Evolutionary conservation across 352 stramenopile species (phyloP).

Genomic region (Pythium utonaiense): DNA sequence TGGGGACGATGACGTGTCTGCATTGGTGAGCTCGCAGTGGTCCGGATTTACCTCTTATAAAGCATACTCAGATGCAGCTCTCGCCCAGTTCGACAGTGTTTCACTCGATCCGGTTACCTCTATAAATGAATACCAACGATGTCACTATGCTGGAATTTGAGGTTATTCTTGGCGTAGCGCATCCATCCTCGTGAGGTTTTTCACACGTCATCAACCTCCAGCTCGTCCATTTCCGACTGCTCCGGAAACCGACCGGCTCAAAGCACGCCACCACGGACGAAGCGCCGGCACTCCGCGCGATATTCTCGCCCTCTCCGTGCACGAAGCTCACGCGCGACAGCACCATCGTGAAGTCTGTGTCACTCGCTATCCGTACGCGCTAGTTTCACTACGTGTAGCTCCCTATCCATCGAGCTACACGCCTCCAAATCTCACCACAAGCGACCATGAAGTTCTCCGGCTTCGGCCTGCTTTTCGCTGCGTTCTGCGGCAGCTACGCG

Average conservation of each 20-base stretch:
- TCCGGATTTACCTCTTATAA: constrained; percentile 7
- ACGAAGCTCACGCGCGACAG: background rate
- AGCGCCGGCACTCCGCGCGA: background rate
- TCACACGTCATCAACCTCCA: background rate
- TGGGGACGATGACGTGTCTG: constrained; percentile 14
- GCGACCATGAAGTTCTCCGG: constrained; percentile 5
- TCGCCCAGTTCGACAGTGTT: too few species aligned
- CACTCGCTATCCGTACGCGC: background rate
- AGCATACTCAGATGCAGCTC: background rate
- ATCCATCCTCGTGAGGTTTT: background rate
- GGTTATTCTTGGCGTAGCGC: background rate
- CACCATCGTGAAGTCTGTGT: background rate
- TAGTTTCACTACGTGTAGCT: background rate
- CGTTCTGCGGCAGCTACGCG: constrained; percentile 6
- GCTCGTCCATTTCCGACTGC: background rate
- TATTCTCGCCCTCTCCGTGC: background rate
- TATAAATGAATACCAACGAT: background rate
- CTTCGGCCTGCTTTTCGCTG: background rate
- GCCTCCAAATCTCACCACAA: background rate
- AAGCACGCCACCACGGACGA: background rate
- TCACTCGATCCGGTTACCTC: background rate
- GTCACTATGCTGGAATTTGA: constrained; percentile 8
- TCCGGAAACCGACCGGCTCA: constrained; percentile 2
- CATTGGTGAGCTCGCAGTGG: background rate
- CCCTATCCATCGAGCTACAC: background rate